Evolutionary conservation across 2,329 filamentous ascomycete genomes (phyloP).

Genomic region (Parasarocladium wereldwijsianum): DNA sequence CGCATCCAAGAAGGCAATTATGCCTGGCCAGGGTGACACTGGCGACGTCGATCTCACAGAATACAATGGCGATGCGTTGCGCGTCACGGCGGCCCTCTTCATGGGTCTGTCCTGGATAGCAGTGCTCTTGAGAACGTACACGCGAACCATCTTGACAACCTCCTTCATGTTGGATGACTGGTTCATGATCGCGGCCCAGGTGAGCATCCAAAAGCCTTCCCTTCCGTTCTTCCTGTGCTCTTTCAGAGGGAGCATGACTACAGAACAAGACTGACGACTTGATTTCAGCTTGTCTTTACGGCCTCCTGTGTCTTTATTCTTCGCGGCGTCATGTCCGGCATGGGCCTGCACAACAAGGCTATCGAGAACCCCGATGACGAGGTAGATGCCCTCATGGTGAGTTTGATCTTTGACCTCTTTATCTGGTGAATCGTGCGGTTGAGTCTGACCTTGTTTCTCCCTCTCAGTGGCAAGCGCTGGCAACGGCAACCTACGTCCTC

Average conservation of each 20-base stretch:
- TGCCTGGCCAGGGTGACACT: conserved; percentile 14
- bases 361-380: conserved; percentile 22
- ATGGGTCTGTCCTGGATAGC: conserved; percentile 26
- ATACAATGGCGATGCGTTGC: conserved; percentile 22
- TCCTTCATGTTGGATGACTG: conserved; percentile 36
- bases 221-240: no score
- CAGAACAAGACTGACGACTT: not conserved
- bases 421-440: not conserved
- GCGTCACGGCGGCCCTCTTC: conserved; percentile 21
- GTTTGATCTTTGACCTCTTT: conserved; percentile 5
- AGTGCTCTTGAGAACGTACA: conserved; percentile 27
- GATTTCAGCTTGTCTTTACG: conserved; percentile 27
- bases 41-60: conserved; percentile 19
- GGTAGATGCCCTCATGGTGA: conserved; percentile 31
- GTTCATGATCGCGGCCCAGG: conserved; percentile 35
- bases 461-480: conserved; percentile 32
- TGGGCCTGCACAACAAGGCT: conserved; percentile 32
- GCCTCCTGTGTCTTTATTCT: conserved; percentile 31
- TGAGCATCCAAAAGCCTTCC: conserved; percentile 12
- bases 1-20: not conserved
- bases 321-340: conserved; percentile 23
- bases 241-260: not conserved
- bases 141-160: conserved; percentile 26
- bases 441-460: not conserved
- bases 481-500: conserved; percentile 32